Evolutionary conservation across 345 rosid species (phyloP), one percentile per base, ranked within the genome.

Genomic region (Mangifera indica): DNA sequence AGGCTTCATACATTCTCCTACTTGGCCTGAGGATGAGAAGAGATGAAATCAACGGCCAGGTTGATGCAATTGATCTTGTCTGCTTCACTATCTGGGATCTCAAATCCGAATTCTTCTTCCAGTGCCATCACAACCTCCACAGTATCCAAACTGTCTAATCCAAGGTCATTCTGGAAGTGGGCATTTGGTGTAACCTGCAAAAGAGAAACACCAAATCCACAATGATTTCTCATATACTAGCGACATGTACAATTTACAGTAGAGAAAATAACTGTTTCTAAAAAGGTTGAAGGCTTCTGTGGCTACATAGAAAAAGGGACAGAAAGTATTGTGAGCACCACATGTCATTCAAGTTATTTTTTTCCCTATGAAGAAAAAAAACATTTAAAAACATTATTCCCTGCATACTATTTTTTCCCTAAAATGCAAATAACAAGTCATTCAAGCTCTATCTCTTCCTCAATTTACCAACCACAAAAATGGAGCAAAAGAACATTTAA

Each of bases 121-220:
- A 94, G 84, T 45, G 98, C 97, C 98, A 94, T 94, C 66, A 95
- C 99, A 22, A 95, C 72, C 83, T 95, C 99, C 69, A 92, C 99
- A 0, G 84, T 81, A 74, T 95, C 99, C 79, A 95, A 81, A 81
- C 98, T 95, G 79, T 95, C 99, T 22, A 95, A 84, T 13, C 96
- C 99, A 10, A 95, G 93, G 78, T 95, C 99, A 42, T 82, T 91
- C 76, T 91, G 91, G 81, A 95, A 95, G 84, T 88, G 92, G 29
- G 98, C 89, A 73, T 51, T 77, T 26, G 93, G 78, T 44, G 91
- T 77, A 49, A 95, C 99, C 99, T 95, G 58, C 63, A 73, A 49
- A 65, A 40, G 25, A 29, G 44, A 15, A 49, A 78, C 18, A 26
- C 22, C 15, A 13, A 1, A 65, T 53, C 58, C 18, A 10, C 20